Conservation (phyloP, 257 asterid species). For the Thymus mandschuricus region DNA sequence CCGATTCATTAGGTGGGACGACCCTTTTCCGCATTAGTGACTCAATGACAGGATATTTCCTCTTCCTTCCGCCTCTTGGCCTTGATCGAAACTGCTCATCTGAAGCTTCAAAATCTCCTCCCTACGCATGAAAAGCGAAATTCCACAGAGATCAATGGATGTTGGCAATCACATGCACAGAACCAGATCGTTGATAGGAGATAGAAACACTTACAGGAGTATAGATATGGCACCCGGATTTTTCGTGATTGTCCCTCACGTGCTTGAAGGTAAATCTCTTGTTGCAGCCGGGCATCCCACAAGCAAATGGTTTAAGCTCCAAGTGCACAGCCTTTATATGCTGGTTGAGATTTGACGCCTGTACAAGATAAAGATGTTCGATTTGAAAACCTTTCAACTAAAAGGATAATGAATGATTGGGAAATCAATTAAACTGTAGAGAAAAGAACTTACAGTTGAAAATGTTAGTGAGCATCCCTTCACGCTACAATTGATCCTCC, state of each 20-base stretch:
- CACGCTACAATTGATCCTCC: conserved; percentile 57
- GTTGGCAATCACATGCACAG: background rate
- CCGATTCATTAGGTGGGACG: conserved; percentile 54
- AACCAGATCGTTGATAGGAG: background rate
- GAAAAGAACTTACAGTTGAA: conserved; percentile 56
- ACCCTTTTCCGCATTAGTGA: conserved; percentile 71
- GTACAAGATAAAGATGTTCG: conserved; percentile 9
- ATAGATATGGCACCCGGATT: conserved; percentile 67
- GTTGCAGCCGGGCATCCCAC: conserved; percentile 67
- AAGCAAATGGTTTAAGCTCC: conserved; percentile 62
- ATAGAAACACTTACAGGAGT: conserved; percentile 48
- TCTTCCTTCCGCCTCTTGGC: conserved; percentile 86
- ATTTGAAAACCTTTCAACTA: background rate
- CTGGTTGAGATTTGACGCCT: conserved; percentile 78
- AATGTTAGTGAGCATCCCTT: conserved; percentile 64
- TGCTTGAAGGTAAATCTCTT: conserved; percentile 81
- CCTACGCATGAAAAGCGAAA: conserved; percentile 46
- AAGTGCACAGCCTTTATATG: conserved; percentile 79
- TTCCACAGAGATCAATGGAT: conserved; percentile 2
- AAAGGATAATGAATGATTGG: background rate
- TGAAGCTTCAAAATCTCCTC: conserved; percentile 63
- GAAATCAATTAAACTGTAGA: too few species aligned
- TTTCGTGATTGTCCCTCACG: conserved; percentile 87
- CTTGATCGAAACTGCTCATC: conserved; percentile 74
- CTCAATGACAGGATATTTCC: conserved; percentile 68